Conservation (phyloP, 1,284 basidiomycete genomes). For the Retiboletus fuscus region DNA sequence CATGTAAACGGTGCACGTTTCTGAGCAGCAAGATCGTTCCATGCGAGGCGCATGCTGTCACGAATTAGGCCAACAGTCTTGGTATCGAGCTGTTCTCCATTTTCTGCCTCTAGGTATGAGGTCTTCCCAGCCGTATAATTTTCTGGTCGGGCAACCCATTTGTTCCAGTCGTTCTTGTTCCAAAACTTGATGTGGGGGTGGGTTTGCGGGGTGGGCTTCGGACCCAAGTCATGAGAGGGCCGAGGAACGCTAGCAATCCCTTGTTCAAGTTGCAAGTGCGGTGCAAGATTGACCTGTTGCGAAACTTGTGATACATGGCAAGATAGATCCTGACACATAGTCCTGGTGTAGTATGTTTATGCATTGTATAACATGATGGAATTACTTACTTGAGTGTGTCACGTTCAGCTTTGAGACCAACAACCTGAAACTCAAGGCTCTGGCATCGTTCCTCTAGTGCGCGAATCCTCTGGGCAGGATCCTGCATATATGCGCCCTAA, state of each 20-base stretch:
- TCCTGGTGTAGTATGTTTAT: no score
- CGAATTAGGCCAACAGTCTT: neutral
- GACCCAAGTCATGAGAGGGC: no score
- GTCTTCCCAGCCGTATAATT: no score
- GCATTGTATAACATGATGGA: neutral
- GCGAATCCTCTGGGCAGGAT: neutral
- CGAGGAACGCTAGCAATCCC: no score
- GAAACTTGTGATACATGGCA: no score
- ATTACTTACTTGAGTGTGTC: neutral
- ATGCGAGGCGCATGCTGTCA: neutral
- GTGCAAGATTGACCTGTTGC: no score
- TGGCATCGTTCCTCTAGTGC: neutral
- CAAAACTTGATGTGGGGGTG: neutral
- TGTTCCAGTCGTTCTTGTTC: neutral
- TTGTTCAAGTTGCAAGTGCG: no score
- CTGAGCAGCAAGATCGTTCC: neutral
- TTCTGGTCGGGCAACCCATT: no score
- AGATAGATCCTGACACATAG: no score
- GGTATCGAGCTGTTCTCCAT: neutral
- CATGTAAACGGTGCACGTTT: neutral
- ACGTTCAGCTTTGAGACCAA: neutral
- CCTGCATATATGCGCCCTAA: constrained; percentile 5
- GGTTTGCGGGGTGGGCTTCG: no score
- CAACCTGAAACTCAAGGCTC: neutral
- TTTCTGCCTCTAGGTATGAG: neutral